Conservation (phyloP, 192 early-diverging fungal genomes). For the Pilaira anomala region DNA sequence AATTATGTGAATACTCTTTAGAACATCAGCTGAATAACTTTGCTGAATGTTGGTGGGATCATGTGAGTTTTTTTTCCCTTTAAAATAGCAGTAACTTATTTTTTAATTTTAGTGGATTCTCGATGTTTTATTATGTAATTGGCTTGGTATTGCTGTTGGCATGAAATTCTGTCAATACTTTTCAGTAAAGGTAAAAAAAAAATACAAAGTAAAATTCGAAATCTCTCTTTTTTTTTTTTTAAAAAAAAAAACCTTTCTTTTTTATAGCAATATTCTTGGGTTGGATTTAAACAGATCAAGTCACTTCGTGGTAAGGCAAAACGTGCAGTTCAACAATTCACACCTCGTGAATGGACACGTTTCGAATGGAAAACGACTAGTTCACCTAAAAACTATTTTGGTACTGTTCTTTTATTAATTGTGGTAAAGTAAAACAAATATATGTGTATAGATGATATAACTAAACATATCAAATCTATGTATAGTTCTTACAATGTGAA, state of each 20-base stretch:
- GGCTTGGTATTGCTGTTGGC: conserved; percentile 89
- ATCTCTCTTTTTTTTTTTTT: background rate
- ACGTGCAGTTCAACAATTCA: conserved; percentile 88
- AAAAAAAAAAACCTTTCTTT: background rate
- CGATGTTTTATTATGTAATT: conserved; percentile 67
- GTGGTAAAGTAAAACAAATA: conserved; percentile 48
- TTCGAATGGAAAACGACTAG: conserved; percentile 90
- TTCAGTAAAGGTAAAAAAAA: conserved; percentile 65
- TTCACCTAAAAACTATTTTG: conserved; percentile 83
- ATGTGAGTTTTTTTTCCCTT: conserved; percentile 69
- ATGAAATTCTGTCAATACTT: conserved; percentile 98
- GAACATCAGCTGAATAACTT: conserved; percentile 96
- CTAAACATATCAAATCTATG: conserved; percentile 1
- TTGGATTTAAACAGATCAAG: conserved; percentile 82
- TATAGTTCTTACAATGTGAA: conserved; percentile 73
- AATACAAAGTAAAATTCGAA: background rate
- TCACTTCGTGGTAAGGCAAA: conserved; percentile 83
- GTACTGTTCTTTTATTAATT: conserved; percentile 68
- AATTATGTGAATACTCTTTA: conserved; percentile 93
- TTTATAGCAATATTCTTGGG: conserved; percentile 84
- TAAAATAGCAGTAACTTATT: no score
- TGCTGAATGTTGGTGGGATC: conserved; percentile 99
- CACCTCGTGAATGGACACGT: conserved; percentile 90
- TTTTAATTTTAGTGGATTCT: conserved; percentile 18
- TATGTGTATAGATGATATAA: background rate